phyloP scores from a whole-genome alignment of 768 basidiomycete genomes.

The Termitomyces sp. region DNA sequence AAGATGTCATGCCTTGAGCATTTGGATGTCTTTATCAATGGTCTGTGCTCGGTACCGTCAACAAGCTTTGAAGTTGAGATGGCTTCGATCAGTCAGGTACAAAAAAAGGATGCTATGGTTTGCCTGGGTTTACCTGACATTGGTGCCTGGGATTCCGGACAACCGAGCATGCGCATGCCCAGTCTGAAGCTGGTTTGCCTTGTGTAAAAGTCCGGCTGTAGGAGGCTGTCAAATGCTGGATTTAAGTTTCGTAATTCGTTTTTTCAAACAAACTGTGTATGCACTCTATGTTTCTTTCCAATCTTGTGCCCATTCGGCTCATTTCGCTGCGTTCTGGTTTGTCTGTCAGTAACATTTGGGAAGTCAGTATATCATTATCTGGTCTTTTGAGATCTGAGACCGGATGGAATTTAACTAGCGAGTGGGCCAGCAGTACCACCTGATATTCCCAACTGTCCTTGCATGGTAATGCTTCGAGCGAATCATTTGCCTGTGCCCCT shows the following conservation, averaged over 20 bases:
- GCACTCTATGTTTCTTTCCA: conserved; percentile 1
- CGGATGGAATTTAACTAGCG: neutral
- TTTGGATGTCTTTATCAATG: neutral
- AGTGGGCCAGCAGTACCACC: neutral
- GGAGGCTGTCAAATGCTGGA: neutral
- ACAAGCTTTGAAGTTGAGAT: neutral
- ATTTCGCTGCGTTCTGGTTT: conserved; percentile 12
- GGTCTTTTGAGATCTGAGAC: conserved; percentile 3
- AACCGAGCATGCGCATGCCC: neutral
- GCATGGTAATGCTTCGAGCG: neutral
- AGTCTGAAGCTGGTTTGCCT: neutral
- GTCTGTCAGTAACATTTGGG: conserved; percentile 14
- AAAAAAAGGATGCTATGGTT: conserved; percentile 1
- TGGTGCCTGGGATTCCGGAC: conserved; percentile 13
- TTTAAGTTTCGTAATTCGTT: neutral
- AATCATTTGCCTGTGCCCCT: conserved; percentile 10
- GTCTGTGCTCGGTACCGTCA: conserved; percentile 14
- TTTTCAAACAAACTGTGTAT: conserved; percentile 3
- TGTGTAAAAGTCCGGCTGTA: neutral
- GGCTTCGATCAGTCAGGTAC: neutral
- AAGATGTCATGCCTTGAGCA: conserved; percentile 1
- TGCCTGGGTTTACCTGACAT: neutral
- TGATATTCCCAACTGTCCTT: neutral
- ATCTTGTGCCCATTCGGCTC: neutral
- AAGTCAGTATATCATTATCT: conserved; percentile 1